Evolutionary conservation across 495 filamentous ascomycete species (phyloP).

Genomic region (Podospora pseudoanserina): DNA sequence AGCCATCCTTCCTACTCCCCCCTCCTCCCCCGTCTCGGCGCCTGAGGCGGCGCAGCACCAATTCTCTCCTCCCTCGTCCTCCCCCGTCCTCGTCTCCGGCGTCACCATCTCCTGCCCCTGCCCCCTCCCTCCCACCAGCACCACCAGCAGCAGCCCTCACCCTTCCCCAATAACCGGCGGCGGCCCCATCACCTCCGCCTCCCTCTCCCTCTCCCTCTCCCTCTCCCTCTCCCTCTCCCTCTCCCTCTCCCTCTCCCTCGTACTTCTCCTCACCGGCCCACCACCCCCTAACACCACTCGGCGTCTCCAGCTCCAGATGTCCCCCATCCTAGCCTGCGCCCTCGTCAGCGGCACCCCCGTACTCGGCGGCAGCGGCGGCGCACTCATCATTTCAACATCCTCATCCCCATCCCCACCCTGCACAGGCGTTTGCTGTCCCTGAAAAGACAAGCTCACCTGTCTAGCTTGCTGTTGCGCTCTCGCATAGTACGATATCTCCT

Average conservation of each 20-base stretch:
- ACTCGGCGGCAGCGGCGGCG: neutral
- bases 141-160: neutral
- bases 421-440: neutral
- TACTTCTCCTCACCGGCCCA: constrained; percentile 4
- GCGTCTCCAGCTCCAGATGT: constrained; percentile 16
- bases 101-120: neutral
- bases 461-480: constrained; percentile 19
- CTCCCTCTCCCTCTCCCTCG: constrained; percentile 25
- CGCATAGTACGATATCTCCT: constrained; percentile 22
- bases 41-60: neutral
- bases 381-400: neutral
- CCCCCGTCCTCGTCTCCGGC: neutral
- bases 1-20: neutral
- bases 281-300: neutral
- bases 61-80: neutral
- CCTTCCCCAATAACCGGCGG: neutral
- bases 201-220: neutral
- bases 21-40: neutral
- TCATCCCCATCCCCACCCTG: neutral
- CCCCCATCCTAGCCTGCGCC: constrained; percentile 12
- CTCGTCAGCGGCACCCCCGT: neutral
- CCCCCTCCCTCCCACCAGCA: neutral
- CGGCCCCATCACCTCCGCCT: neutral
- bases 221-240: neutral
- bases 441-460: neutral